Evolutionary conservation across 768 basidiomycete genomes (phyloP), one percentile per base, ranked within the genome.

Genomic region (Dictyophora rubrovolvata): DNA sequence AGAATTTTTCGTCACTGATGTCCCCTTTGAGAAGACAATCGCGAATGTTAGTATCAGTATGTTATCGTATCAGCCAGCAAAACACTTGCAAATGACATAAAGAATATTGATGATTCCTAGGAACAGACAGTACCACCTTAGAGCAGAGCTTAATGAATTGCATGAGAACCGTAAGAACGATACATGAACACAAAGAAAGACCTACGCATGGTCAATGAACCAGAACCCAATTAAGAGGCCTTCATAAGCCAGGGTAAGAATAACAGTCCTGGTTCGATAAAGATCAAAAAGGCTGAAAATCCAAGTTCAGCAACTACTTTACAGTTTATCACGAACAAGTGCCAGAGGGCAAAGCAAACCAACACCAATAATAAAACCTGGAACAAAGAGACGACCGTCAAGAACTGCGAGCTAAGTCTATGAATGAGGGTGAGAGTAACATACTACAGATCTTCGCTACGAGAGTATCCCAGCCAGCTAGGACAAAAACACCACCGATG

Each of bases 181-280:
- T 36, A 61, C 53, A 52, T 34, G 36, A 21, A 61, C 58, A 53
- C 0, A 63, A 52, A 22, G 18, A 28, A 58, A 62, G 55, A 77
- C 85, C 64, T 70, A 87, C 91, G 79, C 93, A 69, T 97, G 94
- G 67, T 86, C 91, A 48, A 93, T 83, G 69, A 95, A 96, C 93
- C 94, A 96, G 64, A 97, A 89, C 0, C 90, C 93, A 59, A 97
- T 80, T 51, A 97, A 75, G 21, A 96, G 72, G 9, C 81, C 92
- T 70, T 96, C 93, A 65, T 91, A 94, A 10, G 84, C 69, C 21
- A 89, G 65, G 21, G 90, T 93, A 47, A 95, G 79, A 10, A 87
- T 60, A 64, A 94, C 93, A 22, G 93, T 95, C 61, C 93, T 96
- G 69, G 42, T 12, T 14, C n/a, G 42, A 42, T 10, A 54, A 49